Evolutionary conservation across 1,284 basidiomycete species (phyloP).

Genomic region (Cryptococcus sp.): DNA sequence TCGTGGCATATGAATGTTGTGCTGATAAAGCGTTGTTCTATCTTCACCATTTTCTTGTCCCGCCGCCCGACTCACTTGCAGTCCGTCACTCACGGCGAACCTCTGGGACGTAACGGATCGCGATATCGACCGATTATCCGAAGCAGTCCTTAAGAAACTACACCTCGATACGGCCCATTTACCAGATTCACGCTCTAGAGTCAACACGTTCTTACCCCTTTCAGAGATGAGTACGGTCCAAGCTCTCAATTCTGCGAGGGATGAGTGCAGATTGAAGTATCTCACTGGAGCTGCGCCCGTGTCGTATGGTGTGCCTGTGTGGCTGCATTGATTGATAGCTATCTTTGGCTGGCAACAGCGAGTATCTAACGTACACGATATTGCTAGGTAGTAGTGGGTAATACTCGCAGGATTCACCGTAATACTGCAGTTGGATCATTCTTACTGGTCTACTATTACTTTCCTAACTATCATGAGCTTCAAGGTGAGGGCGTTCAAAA

Average conservation of each 20-base stretch:
- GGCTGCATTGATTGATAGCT: slow-evolving; percentile 17
- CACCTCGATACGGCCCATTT: slow-evolving; percentile 57
- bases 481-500: no score
- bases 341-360: no score
- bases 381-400: no score
- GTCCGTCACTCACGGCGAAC: slow-evolving; percentile 89
- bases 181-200: slow-evolving; percentile 8
- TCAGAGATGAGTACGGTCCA: slow-evolving; percentile 62
- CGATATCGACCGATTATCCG: slow-evolving; percentile 91
- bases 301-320: slow-evolving; percentile 84
- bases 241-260: slow-evolving; percentile 78
- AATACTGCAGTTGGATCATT: no score
- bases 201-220: slow-evolving; percentile 24
- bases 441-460: no score
- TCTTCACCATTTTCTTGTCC: background rate
- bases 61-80: slow-evolving; percentile 43
- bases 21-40: background rate
- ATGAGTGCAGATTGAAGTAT: slow-evolving; percentile 84
- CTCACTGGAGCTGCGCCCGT: slow-evolving; percentile 94
- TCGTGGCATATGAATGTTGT: background rate
- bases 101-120: slow-evolving; percentile 98
- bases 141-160: slow-evolving; percentile 76
- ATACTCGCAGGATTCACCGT: no score
- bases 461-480: no score
- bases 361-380: no score